A percentile compares a stretch with the other conserved stretches of the same genome.
phyloP scores from a whole-genome alignment of 2,329 filamentous ascomycete species.

The Pseudogymnoascus sp. region DNA sequence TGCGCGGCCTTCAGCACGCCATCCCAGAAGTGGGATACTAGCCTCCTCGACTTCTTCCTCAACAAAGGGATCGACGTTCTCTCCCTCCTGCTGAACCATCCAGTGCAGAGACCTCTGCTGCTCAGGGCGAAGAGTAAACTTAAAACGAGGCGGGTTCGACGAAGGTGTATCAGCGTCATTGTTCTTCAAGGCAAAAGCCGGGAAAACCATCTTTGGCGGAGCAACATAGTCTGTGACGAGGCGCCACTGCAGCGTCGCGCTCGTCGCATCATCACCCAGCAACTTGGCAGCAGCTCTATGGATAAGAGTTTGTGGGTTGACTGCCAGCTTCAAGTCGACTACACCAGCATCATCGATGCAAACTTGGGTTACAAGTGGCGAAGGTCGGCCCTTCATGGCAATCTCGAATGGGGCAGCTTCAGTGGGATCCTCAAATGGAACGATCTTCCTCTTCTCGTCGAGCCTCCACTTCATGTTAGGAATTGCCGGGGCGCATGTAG shows the following conservation, averaged over 20 bases:
- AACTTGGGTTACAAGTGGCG: slow-evolving; percentile 33
- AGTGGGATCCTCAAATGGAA: slow-evolving; percentile 42
- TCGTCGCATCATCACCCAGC: slow-evolving; percentile 7
- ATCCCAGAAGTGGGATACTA: slow-evolving; percentile 40
- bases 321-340: slow-evolving; percentile 32
- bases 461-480: slow-evolving; percentile 33
- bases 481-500: slow-evolving; percentile 30
- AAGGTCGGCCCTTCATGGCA: slow-evolving; percentile 38
- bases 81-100: slow-evolving; percentile 49
- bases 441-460: slow-evolving; percentile 25
- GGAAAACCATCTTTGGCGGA: slow-evolving; percentile 26
- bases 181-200: slow-evolving; percentile 33
- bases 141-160: slow-evolving; percentile 31
- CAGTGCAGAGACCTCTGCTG: slow-evolving; percentile 49
- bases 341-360: slow-evolving; percentile 24
- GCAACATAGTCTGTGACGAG: slow-evolving; percentile 38
- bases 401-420: slow-evolving; percentile 43
- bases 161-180: slow-evolving; percentile 32
- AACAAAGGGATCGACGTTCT: slow-evolving; percentile 38
- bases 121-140: slow-evolving; percentile 36
- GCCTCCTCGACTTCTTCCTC: slow-evolving; percentile 51
- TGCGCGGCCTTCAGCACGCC: slow-evolving; percentile 49
- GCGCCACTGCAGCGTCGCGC: slow-evolving; percentile 33
- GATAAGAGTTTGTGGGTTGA: slow-evolving; percentile 34
- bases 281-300: slow-evolving; percentile 35